These are phyloP conservation scores for Hyaloscypha bicolor DNA, from an alignment of 495 filamentous ascomycete species.

Conservation along the genomic window DNA sequence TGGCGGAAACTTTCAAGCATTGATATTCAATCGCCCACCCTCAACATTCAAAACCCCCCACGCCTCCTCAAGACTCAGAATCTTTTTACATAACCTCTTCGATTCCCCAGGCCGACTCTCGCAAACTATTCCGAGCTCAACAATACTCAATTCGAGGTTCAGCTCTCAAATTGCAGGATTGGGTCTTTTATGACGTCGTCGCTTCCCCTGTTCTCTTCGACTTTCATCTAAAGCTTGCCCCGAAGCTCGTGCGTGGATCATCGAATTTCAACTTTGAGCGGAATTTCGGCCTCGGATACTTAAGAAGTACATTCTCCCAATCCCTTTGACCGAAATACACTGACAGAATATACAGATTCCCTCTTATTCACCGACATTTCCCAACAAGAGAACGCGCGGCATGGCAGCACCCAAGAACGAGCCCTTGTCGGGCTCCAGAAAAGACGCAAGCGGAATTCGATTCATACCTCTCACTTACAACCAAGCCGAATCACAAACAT, in stretches of 20 bases:
- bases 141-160: background rate
- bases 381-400: slow-evolving; percentile 3
- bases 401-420: slow-evolving; percentile 12
- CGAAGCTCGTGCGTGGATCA: background rate
- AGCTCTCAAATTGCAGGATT: background rate
- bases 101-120: background rate
- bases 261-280: background rate
- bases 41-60: background rate
- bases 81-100: background rate
- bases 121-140: background rate
- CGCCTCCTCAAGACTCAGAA: background rate
- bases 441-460: slow-evolving; percentile 36
- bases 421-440: background rate
- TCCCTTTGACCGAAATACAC: background rate
- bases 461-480: slow-evolving; percentile 77
- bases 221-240: slow-evolving; percentile 1
- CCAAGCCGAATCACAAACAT: slow-evolving; percentile 70
- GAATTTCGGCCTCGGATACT: background rate
- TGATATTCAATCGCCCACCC: background rate
- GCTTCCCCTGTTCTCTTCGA: background rate
- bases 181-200: slow-evolving; percentile 9
- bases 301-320: background rate
- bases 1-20: background rate
- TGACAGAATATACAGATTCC: background rate
- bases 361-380: slow-evolving; percentile 27